Percentiles rank a stretch among this genome's conserved stretches.
Evolutionary conservation across 768 basidiomycete genomes (phyloP).

Genomic region (Clitopilus hobsonii): DNA sequence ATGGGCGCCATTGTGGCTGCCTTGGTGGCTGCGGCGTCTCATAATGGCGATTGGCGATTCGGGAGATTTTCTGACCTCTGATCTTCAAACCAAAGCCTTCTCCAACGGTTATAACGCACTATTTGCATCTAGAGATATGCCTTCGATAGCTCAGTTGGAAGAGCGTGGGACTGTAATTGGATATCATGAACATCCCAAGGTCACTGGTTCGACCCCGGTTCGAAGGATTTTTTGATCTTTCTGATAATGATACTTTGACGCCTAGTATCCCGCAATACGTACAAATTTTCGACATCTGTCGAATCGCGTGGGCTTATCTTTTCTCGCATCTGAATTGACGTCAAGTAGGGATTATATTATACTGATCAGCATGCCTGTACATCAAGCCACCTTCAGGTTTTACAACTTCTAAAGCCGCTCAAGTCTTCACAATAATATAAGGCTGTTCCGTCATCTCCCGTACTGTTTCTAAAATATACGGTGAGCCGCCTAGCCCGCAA

Average conservation of each 20-base stretch:
- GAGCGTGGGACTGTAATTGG: slow-evolving; percentile 43
- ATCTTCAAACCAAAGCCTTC: too few species aligned
- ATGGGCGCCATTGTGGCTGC: neutral
- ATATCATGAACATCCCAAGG: slow-evolving; percentile 30
- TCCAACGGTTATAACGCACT: neutral
- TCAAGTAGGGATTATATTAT: too few species aligned
- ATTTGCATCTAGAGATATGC: neutral
- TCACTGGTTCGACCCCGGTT: slow-evolving; percentile 32
- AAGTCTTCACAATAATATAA: neutral
- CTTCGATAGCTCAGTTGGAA: slow-evolving; percentile 42
- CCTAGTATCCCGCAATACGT: too few species aligned
- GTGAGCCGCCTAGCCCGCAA: neutral
- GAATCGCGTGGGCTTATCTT: too few species aligned
- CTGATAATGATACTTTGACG: neutral
- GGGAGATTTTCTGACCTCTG: neutral
- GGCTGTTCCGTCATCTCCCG: neutral
- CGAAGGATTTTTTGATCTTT: slow-evolving; percentile 17
- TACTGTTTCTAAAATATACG: neutral
- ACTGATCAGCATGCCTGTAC: too few species aligned
- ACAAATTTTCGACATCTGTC: too few species aligned
- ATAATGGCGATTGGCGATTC: neutral
- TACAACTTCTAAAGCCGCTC: neutral
- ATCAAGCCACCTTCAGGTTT: neutral
- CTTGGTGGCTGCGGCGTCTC: neutral
- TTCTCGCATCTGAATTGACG: too few species aligned